These are phyloP conservation scores for Fomes fomentarius DNA, from an alignment of 1,284 basidiomycete genomes.

Conservation along the genomic window DNA sequence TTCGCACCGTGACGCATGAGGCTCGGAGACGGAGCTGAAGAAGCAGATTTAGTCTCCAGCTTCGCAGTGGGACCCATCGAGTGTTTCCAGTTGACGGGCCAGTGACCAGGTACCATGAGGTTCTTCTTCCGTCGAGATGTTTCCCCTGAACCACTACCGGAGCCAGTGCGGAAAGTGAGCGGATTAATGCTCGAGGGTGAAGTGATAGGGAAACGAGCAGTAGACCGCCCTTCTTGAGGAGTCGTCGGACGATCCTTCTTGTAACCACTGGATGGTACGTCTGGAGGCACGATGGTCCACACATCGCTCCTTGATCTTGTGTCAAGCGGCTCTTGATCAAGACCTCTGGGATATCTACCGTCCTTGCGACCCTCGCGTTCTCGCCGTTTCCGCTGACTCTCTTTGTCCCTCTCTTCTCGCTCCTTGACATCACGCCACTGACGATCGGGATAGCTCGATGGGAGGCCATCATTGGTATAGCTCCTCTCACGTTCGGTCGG, in stretches of 20 bases:
- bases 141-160: slow-evolving; percentile 21
- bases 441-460: slow-evolving; percentile 21
- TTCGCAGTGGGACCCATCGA: slow-evolving; percentile 35
- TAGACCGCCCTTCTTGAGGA: slow-evolving; percentile 33
- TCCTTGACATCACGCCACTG: slow-evolving; percentile 35
- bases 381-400: slow-evolving; percentile 17
- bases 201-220: slow-evolving; percentile 11
- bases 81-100: slow-evolving; percentile 54
- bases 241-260: slow-evolving; percentile 35
- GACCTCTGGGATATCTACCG: slow-evolving; percentile 14
- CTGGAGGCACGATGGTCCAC: slow-evolving; percentile 50
- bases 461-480: slow-evolving; percentile 41
- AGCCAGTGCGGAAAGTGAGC: slow-evolving; percentile 33
- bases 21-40: slow-evolving; percentile 19
- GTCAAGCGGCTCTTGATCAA: slow-evolving; percentile 13
- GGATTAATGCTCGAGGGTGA: slow-evolving; percentile 13
- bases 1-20: slow-evolving; percentile 43
- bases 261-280: slow-evolving; percentile 30
- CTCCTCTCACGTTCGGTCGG: slow-evolving; percentile 51
- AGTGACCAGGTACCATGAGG: slow-evolving; percentile 44
- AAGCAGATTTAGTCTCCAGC: slow-evolving; percentile 19
- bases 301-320: slow-evolving; percentile 35
- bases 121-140: slow-evolving; percentile 25
- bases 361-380: slow-evolving; percentile 8
- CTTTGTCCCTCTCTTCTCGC: slow-evolving; percentile 21